These are phyloP conservation scores for Aureobasidium pullulans DNA, from an alignment of 2,329 filamentous ascomycete species.

Conservation along the genomic window DNA sequence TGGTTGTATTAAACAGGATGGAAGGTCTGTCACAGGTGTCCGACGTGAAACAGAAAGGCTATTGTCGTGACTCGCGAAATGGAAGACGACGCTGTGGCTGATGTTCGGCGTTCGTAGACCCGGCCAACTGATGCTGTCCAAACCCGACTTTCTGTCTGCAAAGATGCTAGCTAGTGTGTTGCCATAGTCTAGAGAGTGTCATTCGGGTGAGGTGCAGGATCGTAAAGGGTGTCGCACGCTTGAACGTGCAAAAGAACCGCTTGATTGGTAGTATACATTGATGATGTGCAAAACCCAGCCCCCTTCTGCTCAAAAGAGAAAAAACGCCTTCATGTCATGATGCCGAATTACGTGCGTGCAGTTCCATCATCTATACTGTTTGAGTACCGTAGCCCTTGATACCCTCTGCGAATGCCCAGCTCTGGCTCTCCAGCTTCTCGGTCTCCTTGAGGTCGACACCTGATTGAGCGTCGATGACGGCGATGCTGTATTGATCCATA, in stretches of 20 bases:
- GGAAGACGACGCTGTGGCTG: not conserved
- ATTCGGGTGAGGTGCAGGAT: not conserved
- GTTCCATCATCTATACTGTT: constrained; percentile 26
- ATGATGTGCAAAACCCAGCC: not conserved
- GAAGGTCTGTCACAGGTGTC: not conserved
- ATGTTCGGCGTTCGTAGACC: not conserved
- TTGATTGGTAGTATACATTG: constrained; percentile 8
- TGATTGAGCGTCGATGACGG: constrained; percentile 75
- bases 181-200: not conserved
- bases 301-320: not conserved
- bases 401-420: constrained; percentile 94
- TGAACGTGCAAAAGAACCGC: not conserved
- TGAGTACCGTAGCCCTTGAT: constrained; percentile 95
- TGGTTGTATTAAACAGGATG: not conserved
- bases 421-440: constrained; percentile 88
- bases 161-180: too few relatives aligned
- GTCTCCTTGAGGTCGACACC: constrained; percentile 75
- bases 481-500: constrained; percentile 84
- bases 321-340: constrained; percentile 13
- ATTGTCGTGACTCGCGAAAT: not conserved
- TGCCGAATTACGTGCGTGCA: constrained; percentile 7
- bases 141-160: not conserved
- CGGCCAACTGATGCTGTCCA: not conserved
- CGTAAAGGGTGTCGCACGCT: not conserved
- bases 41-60: not conserved